Evolutionary conservation across 495 filamentous ascomycete species (phyloP).

Genomic region (Podospora sp.): DNA sequence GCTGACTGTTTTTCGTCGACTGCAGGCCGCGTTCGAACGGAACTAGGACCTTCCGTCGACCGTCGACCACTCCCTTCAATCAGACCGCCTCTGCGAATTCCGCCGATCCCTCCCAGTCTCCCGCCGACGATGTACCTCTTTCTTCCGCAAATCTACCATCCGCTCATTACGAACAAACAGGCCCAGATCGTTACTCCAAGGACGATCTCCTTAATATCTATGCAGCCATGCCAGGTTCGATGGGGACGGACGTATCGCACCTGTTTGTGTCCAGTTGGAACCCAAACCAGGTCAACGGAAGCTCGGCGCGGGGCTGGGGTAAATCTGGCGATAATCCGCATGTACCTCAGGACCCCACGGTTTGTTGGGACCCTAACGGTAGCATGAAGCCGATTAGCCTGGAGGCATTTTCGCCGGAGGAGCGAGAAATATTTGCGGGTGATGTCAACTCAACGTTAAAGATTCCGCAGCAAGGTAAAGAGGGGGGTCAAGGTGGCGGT

Average conservation of each 20-base stretch:
- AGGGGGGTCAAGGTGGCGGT: conserved; percentile 55
- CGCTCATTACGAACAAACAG: conserved; percentile 51
- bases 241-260: conserved; percentile 62
- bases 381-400: conserved; percentile 71
- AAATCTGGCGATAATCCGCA: conserved; percentile 70
- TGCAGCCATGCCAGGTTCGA: conserved; percentile 56
- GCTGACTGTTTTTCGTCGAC: conserved; percentile 38
- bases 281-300: conserved; percentile 65
- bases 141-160: conserved; percentile 27
- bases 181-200: conserved; percentile 65
- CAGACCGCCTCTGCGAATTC: conserved; percentile 32
- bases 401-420: conserved; percentile 76
- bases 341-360: conserved; percentile 55
- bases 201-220: conserved; percentile 82
- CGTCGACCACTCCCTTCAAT: conserved; percentile 61
- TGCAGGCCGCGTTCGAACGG: conserved; percentile 66
- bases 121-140: conserved; percentile 19
- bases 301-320: conserved; percentile 70
- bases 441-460: conserved; percentile 95
- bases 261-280: conserved; percentile 78
- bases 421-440: conserved; percentile 79
- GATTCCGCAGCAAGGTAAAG: conserved; percentile 77
- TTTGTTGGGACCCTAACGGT: conserved; percentile 89
- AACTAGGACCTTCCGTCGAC: conserved; percentile 83
- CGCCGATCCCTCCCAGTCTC: conserved; percentile 26